A percentile compares a stretch with the other conserved stretches of the same genome.
Conservation (phyloP, 148 eudicot species). For the Euryodendron excelsum region DNA sequence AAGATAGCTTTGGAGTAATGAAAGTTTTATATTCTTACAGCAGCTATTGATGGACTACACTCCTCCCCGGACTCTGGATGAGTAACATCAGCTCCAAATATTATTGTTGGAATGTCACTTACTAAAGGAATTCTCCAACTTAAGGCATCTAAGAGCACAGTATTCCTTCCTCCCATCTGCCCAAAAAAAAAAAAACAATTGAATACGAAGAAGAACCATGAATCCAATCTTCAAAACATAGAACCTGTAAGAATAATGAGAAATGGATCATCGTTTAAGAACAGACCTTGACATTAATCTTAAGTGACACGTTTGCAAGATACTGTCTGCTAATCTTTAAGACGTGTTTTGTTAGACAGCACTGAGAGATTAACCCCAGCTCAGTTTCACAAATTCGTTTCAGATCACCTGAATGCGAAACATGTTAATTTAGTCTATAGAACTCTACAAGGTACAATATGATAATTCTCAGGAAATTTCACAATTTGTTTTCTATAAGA, state of each 20-base stretch:
- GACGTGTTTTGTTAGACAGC: slow-evolving; percentile 77
- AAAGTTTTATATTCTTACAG: slow-evolving; percentile 41
- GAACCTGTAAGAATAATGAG: neutral
- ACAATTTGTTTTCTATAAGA: neutral
- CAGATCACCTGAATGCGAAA: slow-evolving; percentile 51
- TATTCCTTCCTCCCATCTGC: slow-evolving; percentile 85
- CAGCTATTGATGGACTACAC: slow-evolving; percentile 87
- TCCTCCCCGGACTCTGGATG: slow-evolving; percentile 91
- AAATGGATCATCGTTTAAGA: neutral
- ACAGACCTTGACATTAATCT: slow-evolving; percentile 87
- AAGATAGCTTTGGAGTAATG: neutral
- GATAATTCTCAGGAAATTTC: neutral
- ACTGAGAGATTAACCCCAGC: slow-evolving; percentile 78
- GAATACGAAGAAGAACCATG: neutral
- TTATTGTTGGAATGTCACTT: slow-evolving; percentile 83
- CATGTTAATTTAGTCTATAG: neutral
- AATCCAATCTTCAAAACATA: neutral
- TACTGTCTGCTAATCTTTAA: slow-evolving; percentile 70
- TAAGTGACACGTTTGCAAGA: slow-evolving; percentile 73
- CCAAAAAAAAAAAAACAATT: neutral
- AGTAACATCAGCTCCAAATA: slow-evolving; percentile 96
- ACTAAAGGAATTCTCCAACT: slow-evolving; percentile 73
- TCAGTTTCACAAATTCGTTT: slow-evolving; percentile 89
- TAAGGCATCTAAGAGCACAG: slow-evolving; percentile 74
- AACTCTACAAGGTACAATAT: neutral